Evolutionary conservation across 257 asterid genomes (phyloP).

Genomic region (Solanum clarkiae): DNA sequence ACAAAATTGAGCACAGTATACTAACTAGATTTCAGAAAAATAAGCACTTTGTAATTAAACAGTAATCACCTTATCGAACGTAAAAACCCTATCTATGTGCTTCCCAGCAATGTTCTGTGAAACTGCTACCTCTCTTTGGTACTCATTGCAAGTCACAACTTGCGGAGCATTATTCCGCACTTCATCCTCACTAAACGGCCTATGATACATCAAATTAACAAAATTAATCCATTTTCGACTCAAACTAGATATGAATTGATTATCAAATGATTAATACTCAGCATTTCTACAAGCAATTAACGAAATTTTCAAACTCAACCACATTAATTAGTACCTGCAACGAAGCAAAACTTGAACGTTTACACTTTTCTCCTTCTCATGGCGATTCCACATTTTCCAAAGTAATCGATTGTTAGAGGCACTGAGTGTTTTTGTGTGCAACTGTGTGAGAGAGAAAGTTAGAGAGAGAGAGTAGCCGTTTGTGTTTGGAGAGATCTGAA

Average conservation of each 20-base stretch:
- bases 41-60: not conserved
- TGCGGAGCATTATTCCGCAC: conserved; percentile 81
- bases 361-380: conserved; percentile 60
- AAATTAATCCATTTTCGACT: not conserved
- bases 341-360: conserved; percentile 96
- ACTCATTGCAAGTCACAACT: conserved; percentile 82
- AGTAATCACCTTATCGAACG: conserved; percentile 60
- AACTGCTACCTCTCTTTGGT: conserved; percentile 65
- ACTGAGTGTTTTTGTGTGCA: not conserved
- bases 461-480: not conserved
- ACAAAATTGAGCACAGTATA: not conserved
- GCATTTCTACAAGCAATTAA: not conserved
- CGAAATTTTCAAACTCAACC: not conserved
- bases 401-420: not conserved
- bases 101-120: conserved; percentile 86
- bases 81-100: conserved; percentile 73
- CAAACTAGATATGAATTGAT: not conserved
- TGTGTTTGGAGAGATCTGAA: not conserved
- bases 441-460: not conserved
- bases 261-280: not conserved
- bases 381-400: conserved; percentile 21
- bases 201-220: not conserved
- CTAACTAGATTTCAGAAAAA: not conserved
- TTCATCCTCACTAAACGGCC: conserved; percentile 92
- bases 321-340: conserved; percentile 44